A percentile compares a stretch with the other conserved stretches of the same genome.
Evolutionary conservation across 2,329 filamentous ascomycete genomes (phyloP).

Genomic region (Phaeosphaeria sp.): DNA sequence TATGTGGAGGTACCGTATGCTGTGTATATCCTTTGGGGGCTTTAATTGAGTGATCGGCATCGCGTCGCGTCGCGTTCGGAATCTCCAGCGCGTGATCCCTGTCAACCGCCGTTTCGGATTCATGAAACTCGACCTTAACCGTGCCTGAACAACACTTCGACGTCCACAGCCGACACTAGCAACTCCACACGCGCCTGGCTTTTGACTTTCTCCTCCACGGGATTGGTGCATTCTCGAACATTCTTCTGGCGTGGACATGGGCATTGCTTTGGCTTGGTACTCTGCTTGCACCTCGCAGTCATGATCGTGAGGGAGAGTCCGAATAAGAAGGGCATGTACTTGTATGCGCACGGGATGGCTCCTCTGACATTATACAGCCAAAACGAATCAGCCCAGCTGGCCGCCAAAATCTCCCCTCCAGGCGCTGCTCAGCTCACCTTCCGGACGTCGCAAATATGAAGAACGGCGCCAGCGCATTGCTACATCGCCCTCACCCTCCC

Average conservation of each 20-base stretch:
- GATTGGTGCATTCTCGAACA: neutral
- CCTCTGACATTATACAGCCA: slow-evolving; percentile 39
- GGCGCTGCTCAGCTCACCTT: slow-evolving; percentile 72
- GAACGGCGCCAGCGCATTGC: slow-evolving; percentile 63
- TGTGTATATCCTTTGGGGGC: neutral
- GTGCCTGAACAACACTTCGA: slow-evolving; percentile 22
- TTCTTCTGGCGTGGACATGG: slow-evolving; percentile 32
- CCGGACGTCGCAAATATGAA: slow-evolving; percentile 77
- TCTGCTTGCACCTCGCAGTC: slow-evolving; percentile 30
- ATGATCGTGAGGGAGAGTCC: slow-evolving; percentile 58
- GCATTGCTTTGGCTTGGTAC: slow-evolving; percentile 19
- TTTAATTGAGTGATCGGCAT: neutral
- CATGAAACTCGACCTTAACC: slow-evolving; percentile 27
- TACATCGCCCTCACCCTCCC: slow-evolving; percentile 63
- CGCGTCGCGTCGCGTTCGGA: neutral
- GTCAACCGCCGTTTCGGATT: neutral
- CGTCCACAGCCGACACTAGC: slow-evolving; percentile 20
- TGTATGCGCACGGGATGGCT: neutral
- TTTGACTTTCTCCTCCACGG: neutral
- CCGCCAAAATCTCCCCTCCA: slow-evolving; percentile 68
- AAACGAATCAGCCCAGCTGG: slow-evolving; percentile 57
- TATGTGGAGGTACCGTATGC: neutral
- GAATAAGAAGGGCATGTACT: slow-evolving; percentile 47
- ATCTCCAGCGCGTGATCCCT: neutral
- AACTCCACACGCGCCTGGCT: slow-evolving; percentile 2